Percentiles rank a stretch among this genome's conserved stretches.
Conservation (phyloP, 2,329 filamentous ascomycete species). For the Apiospora arundinis region DNA sequence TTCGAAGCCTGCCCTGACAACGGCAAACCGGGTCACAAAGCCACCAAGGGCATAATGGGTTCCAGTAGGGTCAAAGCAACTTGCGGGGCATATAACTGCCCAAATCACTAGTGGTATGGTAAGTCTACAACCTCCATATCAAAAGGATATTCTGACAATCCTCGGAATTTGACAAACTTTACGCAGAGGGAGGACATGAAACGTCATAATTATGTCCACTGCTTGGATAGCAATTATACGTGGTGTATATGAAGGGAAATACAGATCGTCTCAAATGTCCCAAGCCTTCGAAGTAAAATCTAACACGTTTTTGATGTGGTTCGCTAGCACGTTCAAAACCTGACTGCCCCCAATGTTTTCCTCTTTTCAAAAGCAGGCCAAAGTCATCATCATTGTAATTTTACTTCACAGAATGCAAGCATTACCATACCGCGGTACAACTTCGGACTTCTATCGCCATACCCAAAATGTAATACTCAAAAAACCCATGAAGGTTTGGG, state of each 20-base stretch:
- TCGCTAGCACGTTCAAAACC: neutral
- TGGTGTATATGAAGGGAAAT: neutral
- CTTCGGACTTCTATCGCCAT: slow-evolving; percentile 17
- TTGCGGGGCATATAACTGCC: slow-evolving; percentile 5
- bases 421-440: slow-evolving; percentile 13
- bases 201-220: neutral
- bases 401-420: slow-evolving; percentile 1
- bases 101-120: neutral
- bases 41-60: neutral
- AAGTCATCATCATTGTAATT: neutral
- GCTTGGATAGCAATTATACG: neutral
- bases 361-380: neutral
- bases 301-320: neutral
- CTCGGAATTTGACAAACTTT: neutral
- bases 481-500: slow-evolving; percentile 1
- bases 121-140: neutral
- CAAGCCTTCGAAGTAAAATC: neutral
- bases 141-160: neutral
- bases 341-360: neutral
- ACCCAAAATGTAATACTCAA: neutral
- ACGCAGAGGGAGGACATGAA: neutral
- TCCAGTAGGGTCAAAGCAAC: neutral
- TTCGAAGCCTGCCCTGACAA: neutral
- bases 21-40: neutral
- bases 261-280: neutral